Percentiles rank a stretch among this genome's conserved stretches.
These are phyloP conservation scores for Eucalyptus curtisii DNA, from an alignment of 345 rosid genomes.

Conservation along the genomic window DNA sequence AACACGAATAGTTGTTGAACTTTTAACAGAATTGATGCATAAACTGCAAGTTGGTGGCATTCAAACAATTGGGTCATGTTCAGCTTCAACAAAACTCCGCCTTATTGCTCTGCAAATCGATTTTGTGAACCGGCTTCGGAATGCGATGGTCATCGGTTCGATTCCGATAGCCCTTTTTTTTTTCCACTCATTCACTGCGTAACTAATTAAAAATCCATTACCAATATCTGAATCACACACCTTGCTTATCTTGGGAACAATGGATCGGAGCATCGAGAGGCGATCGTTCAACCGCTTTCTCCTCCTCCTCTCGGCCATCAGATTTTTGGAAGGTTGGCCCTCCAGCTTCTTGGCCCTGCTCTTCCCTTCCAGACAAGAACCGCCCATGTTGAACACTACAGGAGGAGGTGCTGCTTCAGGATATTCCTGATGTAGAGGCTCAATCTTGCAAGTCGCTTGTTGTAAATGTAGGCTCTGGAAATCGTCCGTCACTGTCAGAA, in stretches of 20 bases:
- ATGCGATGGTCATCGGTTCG: no score
- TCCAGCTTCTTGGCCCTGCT: neutral
- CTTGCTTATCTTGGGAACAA: conserved; percentile 37
- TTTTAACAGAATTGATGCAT: neutral
- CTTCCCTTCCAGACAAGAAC: neutral
- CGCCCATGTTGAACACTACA: conserved; percentile 3
- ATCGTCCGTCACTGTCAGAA: conserved; percentile 2
- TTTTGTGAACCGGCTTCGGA: neutral
- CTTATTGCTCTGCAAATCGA: neutral
- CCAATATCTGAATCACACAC: neutral
- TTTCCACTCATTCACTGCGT: neutral
- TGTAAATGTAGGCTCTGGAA: neutral
- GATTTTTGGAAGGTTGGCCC: conserved; percentile 25
- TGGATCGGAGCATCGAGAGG: conserved; percentile 25
- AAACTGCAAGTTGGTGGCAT: neutral
- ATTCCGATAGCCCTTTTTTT: no score
- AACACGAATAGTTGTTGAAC: neutral
- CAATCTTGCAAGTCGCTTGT: conserved; percentile 17
- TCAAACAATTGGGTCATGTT: neutral
- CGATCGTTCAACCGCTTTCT: conserved; percentile 22
- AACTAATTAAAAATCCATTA: neutral
- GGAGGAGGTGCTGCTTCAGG: conserved; percentile 5
- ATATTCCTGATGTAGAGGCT: conserved; percentile 11
- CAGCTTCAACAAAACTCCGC: neutral
- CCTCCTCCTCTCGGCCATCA: conserved; percentile 32